A percentile compares a stretch with the other conserved stretches of the same genome.
Conservation (phyloP, 208 protist species). For the Histomonas meleagridis region DNA sequence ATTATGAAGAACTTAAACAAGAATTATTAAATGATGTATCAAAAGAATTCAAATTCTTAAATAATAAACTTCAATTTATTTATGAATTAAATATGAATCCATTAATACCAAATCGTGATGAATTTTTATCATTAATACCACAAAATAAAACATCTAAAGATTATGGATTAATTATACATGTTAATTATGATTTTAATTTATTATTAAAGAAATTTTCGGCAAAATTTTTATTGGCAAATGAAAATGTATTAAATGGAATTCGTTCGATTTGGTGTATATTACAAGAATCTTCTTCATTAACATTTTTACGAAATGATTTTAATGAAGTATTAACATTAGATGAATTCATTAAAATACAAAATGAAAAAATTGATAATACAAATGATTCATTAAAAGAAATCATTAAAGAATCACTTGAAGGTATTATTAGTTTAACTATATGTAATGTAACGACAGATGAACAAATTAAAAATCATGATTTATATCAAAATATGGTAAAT, state of each 20-base stretch:
- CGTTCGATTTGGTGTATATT: slow-evolving; percentile 23
- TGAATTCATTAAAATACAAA: background rate
- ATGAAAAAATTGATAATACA: background rate
- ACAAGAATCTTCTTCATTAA: background rate
- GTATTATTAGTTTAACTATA: slow-evolving; percentile 4
- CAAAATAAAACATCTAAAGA: background rate
- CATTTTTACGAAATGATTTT: background rate
- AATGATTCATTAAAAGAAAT: background rate
- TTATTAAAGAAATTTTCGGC: background rate
- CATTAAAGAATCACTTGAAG: slow-evolving; percentile 5
- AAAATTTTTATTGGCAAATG: background rate
- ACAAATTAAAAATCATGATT: background rate
- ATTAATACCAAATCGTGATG: slow-evolving; percentile 16
- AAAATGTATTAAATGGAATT: background rate
- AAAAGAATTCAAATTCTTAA: background rate
- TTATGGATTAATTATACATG: background rate
- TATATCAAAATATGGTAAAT: slow-evolving; percentile 1
- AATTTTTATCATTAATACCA: background rate
- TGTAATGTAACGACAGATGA: too few species aligned
- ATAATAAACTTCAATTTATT: background rate
- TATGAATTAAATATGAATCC: background rate
- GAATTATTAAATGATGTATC: background rate
- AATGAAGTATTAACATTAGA: background rate
- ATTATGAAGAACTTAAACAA: background rate
- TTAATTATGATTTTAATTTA: background rate